phyloP scores from a whole-genome alignment of 148 eudicot species.

The Tetragonia tetragonoides region DNA sequence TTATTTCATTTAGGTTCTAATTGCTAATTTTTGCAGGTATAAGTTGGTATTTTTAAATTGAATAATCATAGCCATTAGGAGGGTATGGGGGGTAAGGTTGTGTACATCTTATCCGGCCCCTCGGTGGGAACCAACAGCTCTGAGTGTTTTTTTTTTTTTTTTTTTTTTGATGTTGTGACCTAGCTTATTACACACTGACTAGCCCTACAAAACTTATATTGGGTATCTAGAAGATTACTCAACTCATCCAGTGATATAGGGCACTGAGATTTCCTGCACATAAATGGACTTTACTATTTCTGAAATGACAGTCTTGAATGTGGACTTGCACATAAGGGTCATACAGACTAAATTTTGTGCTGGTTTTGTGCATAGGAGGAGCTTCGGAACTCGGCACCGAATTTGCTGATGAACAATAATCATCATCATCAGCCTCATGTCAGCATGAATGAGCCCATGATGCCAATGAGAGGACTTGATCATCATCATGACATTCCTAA shows the following conservation, averaged over 20 bases:
- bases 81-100: neutral
- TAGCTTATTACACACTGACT: too few species aligned
- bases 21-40: neutral
- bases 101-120: neutral
- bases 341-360: neutral
- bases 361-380: constrained; percentile 33
- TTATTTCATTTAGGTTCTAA: too few species aligned
- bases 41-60: neutral
- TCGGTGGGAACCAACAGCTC: neutral
- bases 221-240: too few species aligned
- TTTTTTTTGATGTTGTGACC: too few species aligned
- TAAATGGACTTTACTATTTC: too few species aligned
- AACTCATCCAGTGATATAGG: too few species aligned
- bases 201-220: too few species aligned
- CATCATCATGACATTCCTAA: constrained; percentile 68
- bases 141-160: too few species aligned
- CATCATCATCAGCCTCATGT: constrained; percentile 29
- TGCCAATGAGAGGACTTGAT: constrained; percentile 51
- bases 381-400: constrained; percentile 39
- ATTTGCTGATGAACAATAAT: constrained; percentile 37
- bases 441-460: constrained; percentile 49
- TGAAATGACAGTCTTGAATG: too few species aligned
- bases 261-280: too few species aligned
- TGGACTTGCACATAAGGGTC: too few species aligned
- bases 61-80: neutral